Evolutionary conservation across 2,329 filamentous ascomycete species (phyloP), one percentile per base, ranked within the genome.

Genomic region (Fusarium newnesense): DNA sequence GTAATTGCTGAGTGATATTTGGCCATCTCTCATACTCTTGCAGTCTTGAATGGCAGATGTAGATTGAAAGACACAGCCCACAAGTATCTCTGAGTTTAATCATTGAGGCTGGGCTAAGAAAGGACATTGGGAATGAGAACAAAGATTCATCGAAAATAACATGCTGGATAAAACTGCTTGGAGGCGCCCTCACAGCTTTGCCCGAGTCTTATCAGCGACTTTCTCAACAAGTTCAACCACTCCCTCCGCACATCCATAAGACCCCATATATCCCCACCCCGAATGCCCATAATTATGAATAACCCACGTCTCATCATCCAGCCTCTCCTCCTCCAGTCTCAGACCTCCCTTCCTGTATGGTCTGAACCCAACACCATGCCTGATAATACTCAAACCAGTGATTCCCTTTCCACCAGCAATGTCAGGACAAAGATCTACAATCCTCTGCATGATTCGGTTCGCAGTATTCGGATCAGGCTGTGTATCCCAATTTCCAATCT

Each of bases 261-360:
- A 89, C 0, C 86, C 87, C 79, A 90, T 88, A 61, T 89, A 97
- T 8, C 95, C 95, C 87, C 92, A 94, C 2, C 93, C 93, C 1
- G 90, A 91, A 80, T 95, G 93, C 1, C 93, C 93, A 75, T 95
- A 95, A 75, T 94, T 93, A 79, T 96, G 94, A 54, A 96, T 91
- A 15, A 95, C 87, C 81, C 88, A 86, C 2, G 81, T 88, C 7
- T 89, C 86, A 12, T 89, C 90, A 58, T 87, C 83, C 40, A 83
- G 47, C 34, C 63, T 76, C 73, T 84, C 82, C 57, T 78, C 91
- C 81, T 97, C 95, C 12, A 97, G 83, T 64, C 95, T 87, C 26
- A 94, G 89, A 0, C 95, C 95, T 2, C 88, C 92, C 63, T 90
- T 87, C 43, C 95, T 86, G 77, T 91, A 89, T 4, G 95, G 95